Conservation (phyloP, 1,284 basidiomycete genomes). For the Marasmius tenuissimus region DNA sequence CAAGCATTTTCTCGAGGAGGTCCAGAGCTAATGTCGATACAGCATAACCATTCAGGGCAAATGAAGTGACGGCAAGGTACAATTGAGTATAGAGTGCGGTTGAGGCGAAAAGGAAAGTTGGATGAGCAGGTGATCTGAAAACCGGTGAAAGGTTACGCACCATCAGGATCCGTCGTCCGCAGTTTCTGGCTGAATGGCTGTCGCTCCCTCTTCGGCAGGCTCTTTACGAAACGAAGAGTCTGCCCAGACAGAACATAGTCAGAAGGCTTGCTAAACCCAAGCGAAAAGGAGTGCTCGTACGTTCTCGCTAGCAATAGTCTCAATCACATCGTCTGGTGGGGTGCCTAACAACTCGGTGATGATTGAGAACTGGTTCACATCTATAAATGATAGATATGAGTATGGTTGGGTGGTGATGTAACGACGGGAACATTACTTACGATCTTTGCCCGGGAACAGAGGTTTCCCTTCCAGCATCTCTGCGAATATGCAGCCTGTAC, state of each 20-base stretch:
- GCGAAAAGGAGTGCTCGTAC: conserved; percentile 42
- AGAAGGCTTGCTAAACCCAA: conserved; percentile 11
- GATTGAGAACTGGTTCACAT: conserved; percentile 99
- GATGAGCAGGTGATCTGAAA: neutral
- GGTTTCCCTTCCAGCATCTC: conserved; percentile 99
- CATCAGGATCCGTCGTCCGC: conserved; percentile 84
- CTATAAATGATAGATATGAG: conserved; percentile 39
- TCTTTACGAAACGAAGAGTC: conserved; percentile 99
- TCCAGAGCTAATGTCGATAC: conserved; percentile 72
- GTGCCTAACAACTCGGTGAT: conserved; percentile 98
- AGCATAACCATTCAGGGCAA: neutral
- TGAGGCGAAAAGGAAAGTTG: neutral
- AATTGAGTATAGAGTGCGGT: neutral
- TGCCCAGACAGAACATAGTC: conserved; percentile 28
- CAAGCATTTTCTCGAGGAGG: conserved; percentile 97
- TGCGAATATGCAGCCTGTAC: conserved; percentile 98
- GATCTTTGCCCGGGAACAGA: conserved; percentile 98
- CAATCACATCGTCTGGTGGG: conserved; percentile 98
- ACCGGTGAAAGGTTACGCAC: conserved; percentile 36
- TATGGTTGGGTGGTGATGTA: conserved; percentile 1
- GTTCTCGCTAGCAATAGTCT: conserved; percentile 98
- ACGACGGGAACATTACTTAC: conserved; percentile 45
- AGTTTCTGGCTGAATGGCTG: conserved; percentile 96
- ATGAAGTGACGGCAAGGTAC: neutral
- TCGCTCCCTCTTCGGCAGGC: conserved; percentile 93